Base-by-base conservation (phyloP, 83 land plant species). In the Picea mariana region DNA sequence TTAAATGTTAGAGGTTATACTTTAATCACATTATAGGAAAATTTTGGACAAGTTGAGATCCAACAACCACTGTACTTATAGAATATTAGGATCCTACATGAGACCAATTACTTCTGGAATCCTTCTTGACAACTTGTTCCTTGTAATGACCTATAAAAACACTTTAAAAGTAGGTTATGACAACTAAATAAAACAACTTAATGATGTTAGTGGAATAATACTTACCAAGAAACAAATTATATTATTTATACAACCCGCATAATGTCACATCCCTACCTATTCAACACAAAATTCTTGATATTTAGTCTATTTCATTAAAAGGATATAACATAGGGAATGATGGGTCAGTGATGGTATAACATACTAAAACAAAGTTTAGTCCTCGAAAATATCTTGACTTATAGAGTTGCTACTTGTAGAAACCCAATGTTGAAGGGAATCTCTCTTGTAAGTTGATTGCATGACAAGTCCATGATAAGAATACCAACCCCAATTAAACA, bases 401-500 rank as follows among this genome's bases (percentile, higher is more conserved):
- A 97, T 97, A 97, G 83, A 27, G 99, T 97, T 4, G 44, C 0
- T 5, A 42, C n/a, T 89, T 95, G 98, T 66, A 97, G 86, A 75
- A 93, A 97, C n/a, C 97, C 99, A 73, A 97, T 94, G 84, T 97
- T 95, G 85, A 93, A 95, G 16, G 98, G 99, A 75, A 97, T 94
- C 86, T 92, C 95, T 63, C 98, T 96, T 15, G 85, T 87, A 15
- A 97, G 82, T 21, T 87, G 88, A 81, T 97, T 97, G 81, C 91
- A 95, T 1, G 97, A 91, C 82, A 95, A 85, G 69, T 95, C 99
- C 82, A 96, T 95, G 84, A 73, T 5, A 77, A 61, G 58, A 27
- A 81, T 2, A 40, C 27, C 67, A 21, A 3, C 23, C n/a, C n/a
- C 49, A 24, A 31, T 34, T 4, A 21, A 44, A 6, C 52, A 42